Evolutionary conservation across 225 moss, liverwort and hornwort genomes (phyloP).

Genomic region (Marchantia paleacea): DNA sequence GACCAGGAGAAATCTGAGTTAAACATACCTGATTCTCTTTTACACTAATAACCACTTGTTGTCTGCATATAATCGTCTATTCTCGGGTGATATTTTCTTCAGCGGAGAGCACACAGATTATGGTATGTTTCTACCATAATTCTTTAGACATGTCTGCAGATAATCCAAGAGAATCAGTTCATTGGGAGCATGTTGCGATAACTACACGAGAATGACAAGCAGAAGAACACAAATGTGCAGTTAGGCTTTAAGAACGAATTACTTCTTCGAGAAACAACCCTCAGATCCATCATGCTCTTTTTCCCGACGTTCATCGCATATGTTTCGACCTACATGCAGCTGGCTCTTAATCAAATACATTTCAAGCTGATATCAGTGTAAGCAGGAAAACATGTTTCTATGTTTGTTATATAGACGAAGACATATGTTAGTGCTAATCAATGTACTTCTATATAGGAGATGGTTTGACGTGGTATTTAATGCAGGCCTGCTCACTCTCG

Average conservation of each 20-base stretch:
- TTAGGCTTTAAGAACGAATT: no score
- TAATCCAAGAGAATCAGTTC: background rate
- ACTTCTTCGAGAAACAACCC: no score
- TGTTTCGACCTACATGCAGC: no score
- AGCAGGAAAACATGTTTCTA: no score
- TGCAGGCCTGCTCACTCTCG: constrained; percentile 85
- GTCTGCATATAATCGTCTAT: constrained; percentile 3
- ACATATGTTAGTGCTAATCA: background rate
- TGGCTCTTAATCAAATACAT: no score
- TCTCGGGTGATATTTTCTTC: background rate
- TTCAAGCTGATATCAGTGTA: no score
- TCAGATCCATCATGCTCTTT: no score
- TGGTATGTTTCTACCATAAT: constrained; percentile 43
- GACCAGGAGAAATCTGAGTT: background rate
- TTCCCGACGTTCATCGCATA: no score
- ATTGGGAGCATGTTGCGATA: background rate
- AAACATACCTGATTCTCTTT: background rate
- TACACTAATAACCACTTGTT: background rate
- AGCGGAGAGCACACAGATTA: constrained; percentile 97
- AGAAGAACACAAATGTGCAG: no score
- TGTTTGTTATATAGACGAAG: background rate
- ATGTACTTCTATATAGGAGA: background rate
- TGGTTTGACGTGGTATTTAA: constrained; percentile 9
- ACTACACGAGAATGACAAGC: no score
- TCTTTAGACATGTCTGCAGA: background rate